These are phyloP conservation scores for Rhizopogon vinicolor DNA, from an alignment of 768 basidiomycete genomes.

Conservation along the genomic window DNA sequence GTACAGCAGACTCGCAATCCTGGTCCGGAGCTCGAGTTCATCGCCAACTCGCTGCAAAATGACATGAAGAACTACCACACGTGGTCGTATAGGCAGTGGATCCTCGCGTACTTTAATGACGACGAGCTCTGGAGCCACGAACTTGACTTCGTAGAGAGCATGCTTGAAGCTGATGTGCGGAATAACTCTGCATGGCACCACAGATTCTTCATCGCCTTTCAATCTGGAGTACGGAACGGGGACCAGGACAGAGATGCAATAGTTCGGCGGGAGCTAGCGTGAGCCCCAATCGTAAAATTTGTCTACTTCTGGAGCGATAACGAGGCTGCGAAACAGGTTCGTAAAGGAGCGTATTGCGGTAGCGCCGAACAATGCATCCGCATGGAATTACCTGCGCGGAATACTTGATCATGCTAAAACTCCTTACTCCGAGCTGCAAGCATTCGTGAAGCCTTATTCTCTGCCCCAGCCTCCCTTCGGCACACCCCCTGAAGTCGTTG, in stretches of 20 bases:
- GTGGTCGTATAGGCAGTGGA: slow-evolving; percentile 97
- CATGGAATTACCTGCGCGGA: slow-evolving; percentile 96
- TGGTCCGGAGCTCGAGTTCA: slow-evolving; percentile 73
- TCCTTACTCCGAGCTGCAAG: slow-evolving; percentile 49
- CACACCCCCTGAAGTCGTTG: slow-evolving; percentile 44
- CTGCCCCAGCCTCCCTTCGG: slow-evolving; percentile 23
- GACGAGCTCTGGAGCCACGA: slow-evolving; percentile 70
- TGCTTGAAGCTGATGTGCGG: slow-evolving; percentile 72
- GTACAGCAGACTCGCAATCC: slow-evolving; percentile 53
- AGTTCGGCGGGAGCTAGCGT: slow-evolving; percentile 72
- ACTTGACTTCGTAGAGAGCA: slow-evolving; percentile 65
- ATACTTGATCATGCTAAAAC: slow-evolving; percentile 58
- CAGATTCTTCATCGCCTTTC: slow-evolving; percentile 84
- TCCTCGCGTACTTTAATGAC: slow-evolving; percentile 79
- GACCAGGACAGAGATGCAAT: slow-evolving; percentile 58
- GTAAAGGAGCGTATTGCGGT: slow-evolving; percentile 79
- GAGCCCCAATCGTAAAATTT: slow-evolving; percentile 27
- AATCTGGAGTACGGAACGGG: slow-evolving; percentile 56
- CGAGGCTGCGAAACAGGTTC: slow-evolving; percentile 44
- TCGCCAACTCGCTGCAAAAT: slow-evolving; percentile 60
- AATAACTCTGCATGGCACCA: slow-evolving; percentile 99
- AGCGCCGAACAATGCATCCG: slow-evolving; percentile 90
- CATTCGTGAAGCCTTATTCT: slow-evolving; percentile 68
- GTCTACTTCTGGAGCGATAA: not conserved
- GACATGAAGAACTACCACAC: slow-evolving; percentile 99